phyloP scores from a whole-genome alignment of 495 filamentous ascomycete species.

The Xylaria grammica region DNA sequence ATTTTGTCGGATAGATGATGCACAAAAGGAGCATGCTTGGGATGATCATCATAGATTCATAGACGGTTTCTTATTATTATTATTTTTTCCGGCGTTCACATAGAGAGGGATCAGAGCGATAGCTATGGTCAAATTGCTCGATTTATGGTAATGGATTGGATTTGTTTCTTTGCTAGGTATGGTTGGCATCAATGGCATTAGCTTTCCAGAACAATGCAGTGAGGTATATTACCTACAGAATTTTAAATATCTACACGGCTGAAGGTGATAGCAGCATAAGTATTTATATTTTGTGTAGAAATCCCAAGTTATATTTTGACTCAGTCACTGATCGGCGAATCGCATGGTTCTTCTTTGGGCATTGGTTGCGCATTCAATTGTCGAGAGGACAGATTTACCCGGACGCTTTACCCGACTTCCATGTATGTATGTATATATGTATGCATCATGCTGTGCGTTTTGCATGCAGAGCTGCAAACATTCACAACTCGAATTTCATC shows the following conservation, averaged over 20 bases:
- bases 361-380: neutral
- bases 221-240: neutral
- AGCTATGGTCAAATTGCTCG: neutral
- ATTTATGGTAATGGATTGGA: conserved; percentile 1
- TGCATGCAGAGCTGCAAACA: no score
- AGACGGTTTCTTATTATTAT: conserved; percentile 14
- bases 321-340: neutral
- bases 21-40: conserved; percentile 6
- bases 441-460: neutral
- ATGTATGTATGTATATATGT: neutral
- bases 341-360: no score
- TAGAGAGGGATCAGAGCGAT: conserved; percentile 18
- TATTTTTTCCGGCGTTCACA: conserved; percentile 17
- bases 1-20: conserved; percentile 18
- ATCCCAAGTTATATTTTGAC: no score
- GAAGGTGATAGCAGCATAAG: no score
- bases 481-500: no score
- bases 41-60: conserved; percentile 21
- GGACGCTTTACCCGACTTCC: conserved; percentile 9
- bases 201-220: neutral
- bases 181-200: neutral
- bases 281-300: no score
- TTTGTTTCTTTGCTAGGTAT: neutral
- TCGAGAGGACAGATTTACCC: conserved; percentile 3
- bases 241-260: neutral